Percentiles rank a stretch among this genome's conserved stretches.
Evolutionary conservation across 176 grass and related monocot genomes (phyloP).

Genomic region (Hyparrhenia diplandra): DNA sequence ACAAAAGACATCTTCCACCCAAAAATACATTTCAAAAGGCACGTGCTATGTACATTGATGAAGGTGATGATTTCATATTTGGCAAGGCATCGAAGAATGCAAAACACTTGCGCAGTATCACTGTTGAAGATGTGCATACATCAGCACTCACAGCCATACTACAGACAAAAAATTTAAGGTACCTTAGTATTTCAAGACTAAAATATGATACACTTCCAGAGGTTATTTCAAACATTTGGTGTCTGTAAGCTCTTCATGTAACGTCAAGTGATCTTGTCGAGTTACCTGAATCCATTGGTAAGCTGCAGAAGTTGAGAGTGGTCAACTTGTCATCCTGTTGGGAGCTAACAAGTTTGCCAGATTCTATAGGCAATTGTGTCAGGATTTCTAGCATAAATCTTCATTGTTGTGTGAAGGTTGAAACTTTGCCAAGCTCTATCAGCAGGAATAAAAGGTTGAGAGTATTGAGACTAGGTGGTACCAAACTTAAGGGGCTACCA

Average conservation of each 20-base stretch:
- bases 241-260: constrained; percentile 6
- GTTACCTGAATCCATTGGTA: not conserved
- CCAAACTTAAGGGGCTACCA: too few species aligned
- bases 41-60: not conserved
- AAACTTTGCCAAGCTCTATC: not conserved
- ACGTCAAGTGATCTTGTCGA: not conserved
- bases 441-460: too few species aligned
- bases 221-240: constrained; percentile 3
- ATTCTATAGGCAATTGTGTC: too few species aligned
- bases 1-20: not conserved
- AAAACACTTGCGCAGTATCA: not conserved
- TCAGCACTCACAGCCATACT: not conserved
- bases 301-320: too few species aligned
- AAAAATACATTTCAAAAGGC: constrained; percentile 1
- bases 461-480: too few species aligned
- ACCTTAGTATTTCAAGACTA: too few species aligned
- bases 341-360: too few species aligned
- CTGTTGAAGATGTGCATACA: not conserved
- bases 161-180: not conserved
- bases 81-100: not conserved
- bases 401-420: not conserved
- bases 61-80: not conserved
- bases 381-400: too few species aligned
- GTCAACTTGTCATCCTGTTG: too few species aligned
- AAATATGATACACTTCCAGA: not conserved